Conservation (phyloP, 176 grass and related monocot genomes). For the Carex kokanica region DNA sequence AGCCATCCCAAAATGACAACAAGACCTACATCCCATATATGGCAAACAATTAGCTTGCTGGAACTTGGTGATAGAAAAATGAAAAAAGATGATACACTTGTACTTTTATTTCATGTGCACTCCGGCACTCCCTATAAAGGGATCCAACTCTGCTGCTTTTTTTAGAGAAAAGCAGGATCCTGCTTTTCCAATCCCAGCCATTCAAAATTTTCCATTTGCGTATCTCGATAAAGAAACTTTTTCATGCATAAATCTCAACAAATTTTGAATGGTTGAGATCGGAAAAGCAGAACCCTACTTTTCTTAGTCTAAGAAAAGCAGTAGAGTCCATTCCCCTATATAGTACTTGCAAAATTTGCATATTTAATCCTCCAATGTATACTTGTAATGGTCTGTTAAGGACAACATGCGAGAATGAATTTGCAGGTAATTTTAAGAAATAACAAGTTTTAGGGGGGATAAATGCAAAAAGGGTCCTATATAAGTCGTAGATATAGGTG, state of each 20-base stretch:
- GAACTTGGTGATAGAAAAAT: neutral
- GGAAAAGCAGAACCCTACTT: too few relatives aligned
- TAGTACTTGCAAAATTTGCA: neutral
- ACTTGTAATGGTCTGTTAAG: neutral
- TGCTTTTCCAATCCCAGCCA: too few relatives aligned
- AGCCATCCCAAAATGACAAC: slow-evolving; percentile 72
- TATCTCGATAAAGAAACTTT: too few relatives aligned
- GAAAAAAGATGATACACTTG: neutral
- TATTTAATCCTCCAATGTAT: neutral
- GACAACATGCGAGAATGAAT: neutral
- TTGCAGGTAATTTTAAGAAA: neutral
- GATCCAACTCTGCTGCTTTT: too few relatives aligned
- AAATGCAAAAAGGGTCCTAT: neutral
- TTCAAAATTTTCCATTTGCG: too few relatives aligned
- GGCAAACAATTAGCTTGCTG: neutral
- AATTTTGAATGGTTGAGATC: too few relatives aligned
- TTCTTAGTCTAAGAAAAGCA: too few relatives aligned
- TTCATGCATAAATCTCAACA: too few relatives aligned
- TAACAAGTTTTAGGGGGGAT: neutral
- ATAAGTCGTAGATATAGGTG: neutral
- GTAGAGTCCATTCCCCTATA: too few relatives aligned
- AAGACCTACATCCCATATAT: slow-evolving; percentile 36
- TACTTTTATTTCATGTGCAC: neutral
- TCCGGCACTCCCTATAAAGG: neutral
- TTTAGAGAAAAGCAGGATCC: too few relatives aligned